These are phyloP conservation scores for Podospora conica DNA, from an alignment of 495 filamentous ascomycete species.

Conservation along the genomic window DNA sequence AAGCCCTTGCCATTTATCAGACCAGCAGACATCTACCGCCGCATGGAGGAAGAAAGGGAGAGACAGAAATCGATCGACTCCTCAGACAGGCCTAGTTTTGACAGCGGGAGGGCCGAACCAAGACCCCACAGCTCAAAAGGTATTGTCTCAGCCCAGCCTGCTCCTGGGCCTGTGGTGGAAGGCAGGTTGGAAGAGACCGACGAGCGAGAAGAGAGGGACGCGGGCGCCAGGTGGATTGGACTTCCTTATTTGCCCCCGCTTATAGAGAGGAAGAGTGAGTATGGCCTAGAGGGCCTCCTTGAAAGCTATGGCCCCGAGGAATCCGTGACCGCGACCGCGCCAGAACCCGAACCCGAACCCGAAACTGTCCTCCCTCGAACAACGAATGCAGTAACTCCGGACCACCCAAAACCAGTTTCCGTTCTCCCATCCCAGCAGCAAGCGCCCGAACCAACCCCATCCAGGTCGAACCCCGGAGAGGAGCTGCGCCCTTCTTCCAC, in stretches of 20 bases:
- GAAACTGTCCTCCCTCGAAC: neutral
- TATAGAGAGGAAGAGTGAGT: slow-evolving; percentile 53
- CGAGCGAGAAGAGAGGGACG: slow-evolving; percentile 3
- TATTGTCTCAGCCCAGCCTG: neutral
- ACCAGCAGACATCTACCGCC: slow-evolving; percentile 73
- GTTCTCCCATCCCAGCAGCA: neutral
- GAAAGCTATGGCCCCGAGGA: slow-evolving; percentile 18
- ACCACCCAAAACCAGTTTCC: neutral
- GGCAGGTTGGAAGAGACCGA: neutral
- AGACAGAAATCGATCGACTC: slow-evolving; percentile 50
- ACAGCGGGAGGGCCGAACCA: slow-evolving; percentile 18
- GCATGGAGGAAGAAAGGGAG: slow-evolving; percentile 61
- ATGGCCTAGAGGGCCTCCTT: slow-evolving; percentile 43
- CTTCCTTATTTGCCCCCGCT: slow-evolving; percentile 48
- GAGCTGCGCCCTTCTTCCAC: slow-evolving; percentile 32
- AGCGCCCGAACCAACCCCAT: neutral
- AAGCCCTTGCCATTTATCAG: slow-evolving; percentile 60
- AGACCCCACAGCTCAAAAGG: neutral
- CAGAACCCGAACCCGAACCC: slow-evolving; percentile 1
- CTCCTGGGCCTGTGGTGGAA: neutral
- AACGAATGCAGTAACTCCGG: neutral
- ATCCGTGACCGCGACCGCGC: neutral
- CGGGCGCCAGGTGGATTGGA: slow-evolving; percentile 26
- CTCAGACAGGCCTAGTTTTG: slow-evolving; percentile 37
- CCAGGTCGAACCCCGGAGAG: slow-evolving; percentile 26